Percentiles rank a stretch among this genome's conserved stretches.
Evolutionary conservation across 805 yeast genomes (phyloP).

Genomic region (Soucietia sequanensis): DNA sequence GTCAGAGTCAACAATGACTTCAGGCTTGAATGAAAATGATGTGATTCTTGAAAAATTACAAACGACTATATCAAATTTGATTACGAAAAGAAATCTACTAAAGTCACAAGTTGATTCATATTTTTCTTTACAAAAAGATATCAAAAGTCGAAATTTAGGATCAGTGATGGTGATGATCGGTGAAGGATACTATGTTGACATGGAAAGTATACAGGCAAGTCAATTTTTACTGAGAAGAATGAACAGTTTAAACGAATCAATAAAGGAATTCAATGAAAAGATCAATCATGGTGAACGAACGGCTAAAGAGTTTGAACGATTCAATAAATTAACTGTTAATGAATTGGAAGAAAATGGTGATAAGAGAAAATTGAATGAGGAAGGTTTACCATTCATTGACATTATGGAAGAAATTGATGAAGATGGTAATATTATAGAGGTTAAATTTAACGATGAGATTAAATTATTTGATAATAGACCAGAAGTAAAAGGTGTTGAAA

Average conservation of each 20-base stretch:
- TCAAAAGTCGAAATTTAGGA: conserved; percentile 1
- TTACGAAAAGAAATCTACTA: conserved; percentile 4
- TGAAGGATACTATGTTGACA: conserved; percentile 40
- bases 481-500: neutral
- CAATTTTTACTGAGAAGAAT: conserved; percentile 25
- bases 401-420: conserved; percentile 80
- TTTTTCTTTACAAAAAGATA: conserved; percentile 2
- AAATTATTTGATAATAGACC: too few species aligned
- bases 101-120: conserved; percentile 5
- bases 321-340: conserved; percentile 5
- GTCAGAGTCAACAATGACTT: too few species aligned
- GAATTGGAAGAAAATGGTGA: conserved; percentile 8
- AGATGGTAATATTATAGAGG: conserved; percentile 62
- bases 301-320: conserved; percentile 19
- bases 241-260: conserved; percentile 31
- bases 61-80: conserved; percentile 1
- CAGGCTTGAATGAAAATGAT: neutral
- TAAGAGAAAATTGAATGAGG: conserved; percentile 34
- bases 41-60: conserved; percentile 2
- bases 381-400: conserved; percentile 69
- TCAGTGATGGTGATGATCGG: conserved; percentile 33
- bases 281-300: conserved; percentile 39
- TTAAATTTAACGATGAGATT: conserved; percentile 23
- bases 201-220: conserved; percentile 25
- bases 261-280: conserved; percentile 37